These are phyloP conservation scores for Colletotrichum cordylinicola DNA, from an alignment of 2,329 filamentous ascomycete species.

Conservation along the genomic window DNA sequence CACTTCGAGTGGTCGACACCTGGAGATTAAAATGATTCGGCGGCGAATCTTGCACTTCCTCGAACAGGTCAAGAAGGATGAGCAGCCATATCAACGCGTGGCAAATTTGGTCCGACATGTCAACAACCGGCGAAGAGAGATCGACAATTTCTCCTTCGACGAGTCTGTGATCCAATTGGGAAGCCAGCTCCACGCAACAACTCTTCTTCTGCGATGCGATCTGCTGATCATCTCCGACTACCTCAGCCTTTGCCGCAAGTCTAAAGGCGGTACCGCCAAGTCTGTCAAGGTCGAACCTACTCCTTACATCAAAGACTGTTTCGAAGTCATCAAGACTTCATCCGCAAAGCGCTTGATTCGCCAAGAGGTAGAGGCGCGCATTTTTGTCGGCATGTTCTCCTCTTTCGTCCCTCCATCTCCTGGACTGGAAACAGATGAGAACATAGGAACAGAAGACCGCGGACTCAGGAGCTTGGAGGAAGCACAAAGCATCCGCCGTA, in stretches of 20 bases:
- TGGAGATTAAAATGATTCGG: constrained; percentile 3
- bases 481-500: too few species aligned
- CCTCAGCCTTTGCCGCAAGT: constrained; percentile 14
- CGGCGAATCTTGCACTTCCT: constrained; percentile 23
- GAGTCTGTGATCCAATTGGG: constrained; percentile 40
- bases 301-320: constrained; percentile 42
- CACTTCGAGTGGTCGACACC: not conserved
- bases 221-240: constrained; percentile 50
- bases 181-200: constrained; percentile 43
- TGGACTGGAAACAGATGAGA: too few species aligned
- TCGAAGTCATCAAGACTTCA: constrained; percentile 44
- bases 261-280: not conserved
- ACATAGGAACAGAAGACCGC: too few species aligned
- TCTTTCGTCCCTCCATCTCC: constrained; percentile 22
- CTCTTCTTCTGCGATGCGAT: constrained; percentile 55
- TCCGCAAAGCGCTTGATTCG: constrained; percentile 35
- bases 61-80: constrained; percentile 42
- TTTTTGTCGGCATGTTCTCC: constrained; percentile 55
- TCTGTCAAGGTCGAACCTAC: constrained; percentile 31
- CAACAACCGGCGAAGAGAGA: constrained; percentile 26
- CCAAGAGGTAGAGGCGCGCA: constrained; percentile 54
- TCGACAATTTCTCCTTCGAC: constrained; percentile 39
- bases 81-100: constrained; percentile 56
- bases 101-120: constrained; percentile 48
- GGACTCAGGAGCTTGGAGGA: too few species aligned